These are phyloP conservation scores for Solanum clarkiae DNA, from an alignment of 257 asterid genomes.

Conservation along the genomic window DNA sequence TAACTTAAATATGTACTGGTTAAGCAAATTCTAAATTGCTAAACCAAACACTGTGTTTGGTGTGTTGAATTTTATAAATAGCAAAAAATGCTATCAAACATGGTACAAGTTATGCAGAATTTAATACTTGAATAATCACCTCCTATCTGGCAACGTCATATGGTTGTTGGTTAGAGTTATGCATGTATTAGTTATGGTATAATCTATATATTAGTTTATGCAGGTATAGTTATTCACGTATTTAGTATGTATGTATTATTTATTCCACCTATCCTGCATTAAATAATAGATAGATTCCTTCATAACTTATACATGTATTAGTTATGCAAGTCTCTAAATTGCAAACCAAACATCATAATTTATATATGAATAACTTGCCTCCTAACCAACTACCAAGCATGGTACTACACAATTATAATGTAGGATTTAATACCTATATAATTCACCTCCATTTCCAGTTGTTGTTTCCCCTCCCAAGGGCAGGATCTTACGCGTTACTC, in stretches of 20 bases:
- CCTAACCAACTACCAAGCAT: background rate
- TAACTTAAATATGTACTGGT: no score
- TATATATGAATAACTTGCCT: background rate
- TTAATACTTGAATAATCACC: no score
- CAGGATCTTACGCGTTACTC: no score
- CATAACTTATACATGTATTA: background rate
- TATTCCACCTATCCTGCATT: background rate
- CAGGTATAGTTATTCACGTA: background rate
- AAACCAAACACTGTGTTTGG: no score
- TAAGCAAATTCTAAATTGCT: no score
- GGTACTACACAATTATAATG: background rate
- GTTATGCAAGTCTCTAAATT: background rate
- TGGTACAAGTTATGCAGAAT: no score
- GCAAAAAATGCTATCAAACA: no score
- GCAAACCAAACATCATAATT: background rate
- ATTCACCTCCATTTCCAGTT: background rate
- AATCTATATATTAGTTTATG: no score
- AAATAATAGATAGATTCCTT: background rate
- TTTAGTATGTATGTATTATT: background rate
- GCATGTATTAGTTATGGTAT: background rate
- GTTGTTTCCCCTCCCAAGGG: no score
- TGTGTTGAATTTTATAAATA: no score
- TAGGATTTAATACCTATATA: background rate
- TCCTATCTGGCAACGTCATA: no score
- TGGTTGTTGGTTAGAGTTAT: no score